Base-by-base conservation (phyloP, 176 grass and related monocot genomes). In the Themeda triandra region DNA sequence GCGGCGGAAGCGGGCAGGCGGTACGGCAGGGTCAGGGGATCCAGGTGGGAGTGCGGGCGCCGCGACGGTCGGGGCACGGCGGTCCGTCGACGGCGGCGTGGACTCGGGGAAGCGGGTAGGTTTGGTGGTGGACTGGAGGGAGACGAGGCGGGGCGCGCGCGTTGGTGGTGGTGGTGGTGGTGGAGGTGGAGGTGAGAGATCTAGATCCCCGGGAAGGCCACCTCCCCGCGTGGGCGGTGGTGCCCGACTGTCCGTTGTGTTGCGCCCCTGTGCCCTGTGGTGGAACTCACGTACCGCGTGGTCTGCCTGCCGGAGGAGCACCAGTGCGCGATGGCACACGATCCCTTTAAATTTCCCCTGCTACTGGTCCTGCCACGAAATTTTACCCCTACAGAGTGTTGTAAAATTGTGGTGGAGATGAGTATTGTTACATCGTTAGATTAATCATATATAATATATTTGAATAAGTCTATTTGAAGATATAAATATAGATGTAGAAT, bases 201-300 rank as follows among this genome's bases (percentile, higher is more conserved):
- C 79, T 81, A 81, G 79, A 81, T 81, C 79, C 78, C 79, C 77
- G 40, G 58, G 24, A 56, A 8, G 7, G 37, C 37, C 40, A 6
- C 40, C 2, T 42, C 40, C 76, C 9, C 60, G 54, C 46, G n/a
- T n/a, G n/a, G n/a, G n/a, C n/a, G n/a, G n/a, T 8, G 8, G 3
- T 9, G 39, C 78, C 62, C 78, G 79, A n/a, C n/a, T n/a, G n/a
- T n/a, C n/a, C n/a, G n/a, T n/a, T 37, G 76, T 63, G 78, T 54
- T 69, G 63, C 78, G 78, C 78, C 9, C 6, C 41, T 46, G 15
- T 45, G 45, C 15, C 10, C 17, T 24, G n/a, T 56, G 66, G 79
- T 69, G 79, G 65, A 81, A 70, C 79, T 81, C 79, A 70, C 79
- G 79, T 81, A 70, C 36, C 79, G 79, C 79, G 79, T 58, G 66